A percentile compares a stretch with the other conserved stretches of the same genome.
These are phyloP conservation scores for Colletotrichum brevisporum DNA, from an alignment of 2,329 filamentous ascomycete genomes.

Conservation along the genomic window DNA sequence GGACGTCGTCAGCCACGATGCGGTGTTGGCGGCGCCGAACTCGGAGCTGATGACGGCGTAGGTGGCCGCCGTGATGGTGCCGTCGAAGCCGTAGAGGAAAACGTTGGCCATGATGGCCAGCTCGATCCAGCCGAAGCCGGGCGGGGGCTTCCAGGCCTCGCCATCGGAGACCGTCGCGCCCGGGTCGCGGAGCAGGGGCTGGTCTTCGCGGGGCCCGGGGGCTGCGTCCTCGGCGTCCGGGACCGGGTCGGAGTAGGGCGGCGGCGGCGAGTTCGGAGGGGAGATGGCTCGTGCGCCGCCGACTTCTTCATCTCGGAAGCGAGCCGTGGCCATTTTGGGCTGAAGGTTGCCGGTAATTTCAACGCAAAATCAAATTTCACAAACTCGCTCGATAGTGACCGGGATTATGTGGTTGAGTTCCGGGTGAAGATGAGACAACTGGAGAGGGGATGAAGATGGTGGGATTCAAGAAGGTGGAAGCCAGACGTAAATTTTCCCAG, in stretches of 20 bases:
- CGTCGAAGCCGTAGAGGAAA: slow-evolving; percentile 78
- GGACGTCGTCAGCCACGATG: slow-evolving; percentile 81
- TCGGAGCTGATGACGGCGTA: slow-evolving; percentile 83
- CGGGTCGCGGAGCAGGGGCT: slow-evolving; percentile 44
- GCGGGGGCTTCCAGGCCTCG: slow-evolving; percentile 61
- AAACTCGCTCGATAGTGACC: slow-evolving; percentile 1
- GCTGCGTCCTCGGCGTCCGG: neutral
- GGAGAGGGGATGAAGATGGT: neutral
- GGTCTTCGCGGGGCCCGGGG: slow-evolving; percentile 39
- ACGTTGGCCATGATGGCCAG: slow-evolving; percentile 75
- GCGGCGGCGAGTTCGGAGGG: slow-evolving; percentile 22
- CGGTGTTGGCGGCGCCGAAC: slow-evolving; percentile 79
- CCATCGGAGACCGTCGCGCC: slow-evolving; percentile 21
- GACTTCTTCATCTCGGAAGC: slow-evolving; percentile 26
- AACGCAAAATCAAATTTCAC: neutral
- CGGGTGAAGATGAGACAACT: neutral
- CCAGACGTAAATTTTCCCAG: neutral
- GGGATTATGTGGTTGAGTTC: neutral
- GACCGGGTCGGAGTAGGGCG: slow-evolving; percentile 12
- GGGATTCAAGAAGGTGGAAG: neutral
- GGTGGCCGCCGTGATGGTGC: slow-evolving; percentile 80
- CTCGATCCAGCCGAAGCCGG: slow-evolving; percentile 71
- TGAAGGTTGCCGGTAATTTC: neutral
- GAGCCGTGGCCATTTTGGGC: slow-evolving; percentile 17
- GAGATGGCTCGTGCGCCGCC: slow-evolving; percentile 22